These are phyloP conservation scores for Citrus trifoliata DNA, from an alignment of 345 rosid species.

Conservation along the genomic window DNA sequence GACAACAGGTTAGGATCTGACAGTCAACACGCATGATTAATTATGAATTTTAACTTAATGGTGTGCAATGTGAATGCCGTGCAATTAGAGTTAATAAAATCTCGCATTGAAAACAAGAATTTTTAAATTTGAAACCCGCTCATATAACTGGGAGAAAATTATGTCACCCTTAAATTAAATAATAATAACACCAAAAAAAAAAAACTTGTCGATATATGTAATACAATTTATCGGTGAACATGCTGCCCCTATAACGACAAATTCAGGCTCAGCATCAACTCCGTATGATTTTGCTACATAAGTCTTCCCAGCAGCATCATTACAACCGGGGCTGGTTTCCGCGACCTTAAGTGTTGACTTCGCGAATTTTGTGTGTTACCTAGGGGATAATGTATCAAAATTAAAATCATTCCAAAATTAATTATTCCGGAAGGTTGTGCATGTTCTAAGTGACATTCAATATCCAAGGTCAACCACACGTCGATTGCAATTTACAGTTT, in stretches of 20 bases:
- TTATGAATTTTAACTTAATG: background rate
- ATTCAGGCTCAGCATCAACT: constrained; percentile 29
- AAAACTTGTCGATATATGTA: too few relatives aligned
- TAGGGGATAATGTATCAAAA: constrained; percentile 21
- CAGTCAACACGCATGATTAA: background rate
- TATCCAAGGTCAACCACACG: constrained; percentile 63
- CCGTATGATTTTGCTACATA: too few relatives aligned
- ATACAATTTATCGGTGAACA: background rate
- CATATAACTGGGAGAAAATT: too few relatives aligned
- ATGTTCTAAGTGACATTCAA: constrained; percentile 46
- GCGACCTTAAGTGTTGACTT: constrained; percentile 55
- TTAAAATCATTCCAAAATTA: too few relatives aligned
- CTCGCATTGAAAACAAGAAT: too few relatives aligned
- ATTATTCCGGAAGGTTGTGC: background rate
- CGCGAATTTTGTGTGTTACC: constrained; percentile 63
- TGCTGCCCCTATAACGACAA: constrained; percentile 47
- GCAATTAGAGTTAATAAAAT: too few relatives aligned
- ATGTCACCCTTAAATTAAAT: too few relatives aligned
- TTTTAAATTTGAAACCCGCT: too few relatives aligned
- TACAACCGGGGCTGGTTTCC: constrained; percentile 51
- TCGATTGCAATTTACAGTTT: constrained; percentile 51
- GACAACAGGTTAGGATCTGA: constrained; percentile 27
- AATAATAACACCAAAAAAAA: too few relatives aligned
- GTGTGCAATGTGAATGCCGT: background rate
- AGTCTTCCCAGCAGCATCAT: too few relatives aligned